Percentiles rank a stretch among this genome's conserved stretches.
phyloP scores from a whole-genome alignment of 352 stramenopile species.

The Pythium graminicola region DNA sequence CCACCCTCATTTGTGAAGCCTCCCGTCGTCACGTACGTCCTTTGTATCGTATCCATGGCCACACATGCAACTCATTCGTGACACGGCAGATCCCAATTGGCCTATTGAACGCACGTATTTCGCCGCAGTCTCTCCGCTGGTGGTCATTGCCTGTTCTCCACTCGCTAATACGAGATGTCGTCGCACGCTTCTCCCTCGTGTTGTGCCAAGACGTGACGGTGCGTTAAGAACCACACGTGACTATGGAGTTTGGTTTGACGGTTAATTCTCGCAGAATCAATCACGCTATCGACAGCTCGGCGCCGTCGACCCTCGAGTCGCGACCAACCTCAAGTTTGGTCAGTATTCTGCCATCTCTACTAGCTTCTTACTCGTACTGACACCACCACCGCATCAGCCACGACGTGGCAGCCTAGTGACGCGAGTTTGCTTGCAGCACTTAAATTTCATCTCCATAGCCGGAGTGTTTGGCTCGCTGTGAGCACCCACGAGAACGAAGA shows the following conservation, averaged over 20 bases:
- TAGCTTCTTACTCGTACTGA: not conserved
- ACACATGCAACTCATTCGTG: not conserved
- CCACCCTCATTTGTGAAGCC: conserved; percentile 55
- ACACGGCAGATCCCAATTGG: conserved; percentile 41
- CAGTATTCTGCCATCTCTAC: conserved; percentile 1
- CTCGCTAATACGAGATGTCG: conserved; percentile 14
- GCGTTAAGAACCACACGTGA: not conserved
- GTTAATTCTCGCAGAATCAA: conserved; percentile 30
- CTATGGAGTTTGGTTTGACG: not conserved
- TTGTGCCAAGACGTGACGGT: conserved; percentile 58
- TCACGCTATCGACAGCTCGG: conserved; percentile 44
- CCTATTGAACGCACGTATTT: conserved; percentile 63
- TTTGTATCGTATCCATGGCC: not conserved
- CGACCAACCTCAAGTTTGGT: conserved; percentile 75
- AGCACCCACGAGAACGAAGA: conserved; percentile 74
- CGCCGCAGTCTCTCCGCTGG: conserved; percentile 34
- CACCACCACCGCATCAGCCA: conserved; percentile 8
- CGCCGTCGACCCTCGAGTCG: conserved; percentile 20
- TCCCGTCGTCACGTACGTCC: conserved; percentile 25
- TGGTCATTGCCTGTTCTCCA: conserved; percentile 39
- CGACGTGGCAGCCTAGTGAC: conserved; percentile 8
- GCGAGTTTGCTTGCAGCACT: conserved; percentile 6
- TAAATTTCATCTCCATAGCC: conserved; percentile 17
- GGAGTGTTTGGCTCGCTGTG: conserved; percentile 42
- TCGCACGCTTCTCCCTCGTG: conserved; percentile 40